Conservation (phyloP, 495 filamentous ascomycete genomes). For the Hyaloscypha hepaticicola region DNA sequence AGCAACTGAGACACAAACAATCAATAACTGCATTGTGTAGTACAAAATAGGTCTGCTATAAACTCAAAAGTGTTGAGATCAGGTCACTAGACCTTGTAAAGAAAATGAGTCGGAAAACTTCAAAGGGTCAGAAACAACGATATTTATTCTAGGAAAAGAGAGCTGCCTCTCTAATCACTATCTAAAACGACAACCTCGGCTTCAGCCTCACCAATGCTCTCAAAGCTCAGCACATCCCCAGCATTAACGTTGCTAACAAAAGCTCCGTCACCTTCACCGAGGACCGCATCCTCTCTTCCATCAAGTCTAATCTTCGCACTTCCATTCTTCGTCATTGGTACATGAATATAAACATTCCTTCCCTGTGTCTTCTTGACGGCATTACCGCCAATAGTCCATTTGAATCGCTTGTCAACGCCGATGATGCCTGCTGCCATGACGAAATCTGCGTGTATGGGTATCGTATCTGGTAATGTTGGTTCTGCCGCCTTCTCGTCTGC, state of each 20-base stretch:
- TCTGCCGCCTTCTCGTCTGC: conserved; percentile 59
- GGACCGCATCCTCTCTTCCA: conserved; percentile 56
- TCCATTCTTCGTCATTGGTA: conserved; percentile 73
- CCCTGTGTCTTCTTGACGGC: conserved; percentile 45
- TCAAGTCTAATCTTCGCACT: conserved; percentile 57
- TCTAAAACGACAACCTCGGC: conserved; percentile 69
- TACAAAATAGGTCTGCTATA: too few species aligned
- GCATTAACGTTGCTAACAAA: conserved; percentile 57
- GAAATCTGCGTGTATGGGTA: conserved; percentile 78
- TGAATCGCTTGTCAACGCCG: conserved; percentile 50
- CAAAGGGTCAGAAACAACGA: not conserved
- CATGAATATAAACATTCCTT: conserved; percentile 72
- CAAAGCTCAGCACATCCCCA: conserved; percentile 58
- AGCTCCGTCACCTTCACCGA: conserved; percentile 73
- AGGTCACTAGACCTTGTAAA: too few species aligned
- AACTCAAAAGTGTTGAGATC: too few species aligned
- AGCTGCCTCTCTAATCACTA: conserved; percentile 26
- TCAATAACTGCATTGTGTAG: too few species aligned
- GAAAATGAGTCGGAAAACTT: not conserved
- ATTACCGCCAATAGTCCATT: conserved; percentile 58
- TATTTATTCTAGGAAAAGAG: not conserved
- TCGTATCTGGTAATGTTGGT: conserved; percentile 57
- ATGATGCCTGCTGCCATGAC: conserved; percentile 74
- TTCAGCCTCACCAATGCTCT: conserved; percentile 64
- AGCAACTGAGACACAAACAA: too few species aligned